A percentile compares a stretch with the other conserved stretches of the same genome.
Evolutionary conservation across 345 rosid genomes (phyloP).

Genomic region (Gossypium herbaceum): DNA sequence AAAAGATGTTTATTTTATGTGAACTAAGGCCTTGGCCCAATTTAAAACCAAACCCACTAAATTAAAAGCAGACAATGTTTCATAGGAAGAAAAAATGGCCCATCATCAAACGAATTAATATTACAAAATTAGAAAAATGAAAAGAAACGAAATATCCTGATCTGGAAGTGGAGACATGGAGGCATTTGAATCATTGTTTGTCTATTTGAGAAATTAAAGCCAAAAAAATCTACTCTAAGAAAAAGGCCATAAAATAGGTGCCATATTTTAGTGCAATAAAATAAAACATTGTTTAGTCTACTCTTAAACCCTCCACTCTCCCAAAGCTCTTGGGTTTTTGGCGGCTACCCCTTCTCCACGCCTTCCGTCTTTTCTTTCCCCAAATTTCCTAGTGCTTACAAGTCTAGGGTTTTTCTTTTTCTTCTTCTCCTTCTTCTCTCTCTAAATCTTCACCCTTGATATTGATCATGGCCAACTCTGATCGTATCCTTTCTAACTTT

Average conservation of each 20-base stretch:
- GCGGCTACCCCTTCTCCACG: slow-evolving; percentile 44
- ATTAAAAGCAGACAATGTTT: not conserved
- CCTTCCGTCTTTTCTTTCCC: not conserved
- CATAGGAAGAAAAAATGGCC: not conserved
- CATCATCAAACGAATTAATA: not conserved
- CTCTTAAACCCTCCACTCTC: slow-evolving; percentile 29
- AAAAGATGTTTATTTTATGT: too few relatives aligned
- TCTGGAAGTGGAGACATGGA: slow-evolving; percentile 10
- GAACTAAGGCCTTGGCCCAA: not conserved
- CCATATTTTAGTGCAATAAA: too few relatives aligned
- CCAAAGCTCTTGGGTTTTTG: slow-evolving; percentile 28
- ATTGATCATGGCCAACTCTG: slow-evolving; percentile 48
- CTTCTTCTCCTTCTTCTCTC: slow-evolving; percentile 11
- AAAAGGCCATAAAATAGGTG: not conserved
- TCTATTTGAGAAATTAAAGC: not conserved
- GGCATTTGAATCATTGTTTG: slow-evolving; percentile 15
- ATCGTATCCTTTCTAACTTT: slow-evolving; percentile 45
- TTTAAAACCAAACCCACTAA: not conserved
- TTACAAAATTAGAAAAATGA: too few relatives aligned
- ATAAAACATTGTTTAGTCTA: too few relatives aligned
- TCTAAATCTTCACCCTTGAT: slow-evolving; percentile 20
- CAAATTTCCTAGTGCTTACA: not conserved
- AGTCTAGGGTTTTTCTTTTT: slow-evolving; percentile 30
- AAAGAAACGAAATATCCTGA: not conserved
- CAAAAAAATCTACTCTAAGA: not conserved